Evolutionary conservation across 2,329 filamentous ascomycete species (phyloP).

Genomic region (Camptophora hylomeconis): DNA sequence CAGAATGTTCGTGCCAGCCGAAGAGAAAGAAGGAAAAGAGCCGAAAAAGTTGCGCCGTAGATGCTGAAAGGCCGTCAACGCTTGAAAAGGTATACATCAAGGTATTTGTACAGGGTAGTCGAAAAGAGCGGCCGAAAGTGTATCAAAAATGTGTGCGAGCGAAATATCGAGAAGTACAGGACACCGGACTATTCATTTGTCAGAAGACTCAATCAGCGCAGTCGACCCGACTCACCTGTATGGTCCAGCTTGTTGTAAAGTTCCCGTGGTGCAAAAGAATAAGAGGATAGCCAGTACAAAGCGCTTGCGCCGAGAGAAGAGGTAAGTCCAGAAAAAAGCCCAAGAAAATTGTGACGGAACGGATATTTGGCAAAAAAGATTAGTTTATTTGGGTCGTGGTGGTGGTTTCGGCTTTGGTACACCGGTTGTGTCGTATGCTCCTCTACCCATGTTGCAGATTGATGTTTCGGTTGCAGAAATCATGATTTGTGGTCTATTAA

Average conservation of each 20-base stretch:
- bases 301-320: constrained; percentile 6
- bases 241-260: no score
- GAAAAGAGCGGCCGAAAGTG: constrained; percentile 10
- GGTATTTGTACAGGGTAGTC: constrained; percentile 20
- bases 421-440: constrained; percentile 39
- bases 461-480: constrained; percentile 13
- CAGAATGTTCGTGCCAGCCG: constrained; percentile 14
- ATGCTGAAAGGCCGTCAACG: constrained; percentile 16
- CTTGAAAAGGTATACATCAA: constrained; percentile 12
- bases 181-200: no score
- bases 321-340: constrained; percentile 4
- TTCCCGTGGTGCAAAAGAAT: no score
- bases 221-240: no score
- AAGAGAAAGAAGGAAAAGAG: constrained; percentile 5
- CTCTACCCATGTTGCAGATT: constrained; percentile 35
- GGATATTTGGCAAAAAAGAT: background rate
- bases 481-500: constrained; percentile 11
- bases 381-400: constrained; percentile 15
- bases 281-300: no score
- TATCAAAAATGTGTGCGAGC: constrained; percentile 13
- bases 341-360: constrained; percentile 1
- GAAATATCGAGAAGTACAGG: no score
- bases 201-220: no score
- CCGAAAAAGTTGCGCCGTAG: constrained; percentile 10
- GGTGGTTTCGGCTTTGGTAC: constrained; percentile 37